Evolutionary conservation across 257 asterid species (phyloP), one percentile per base, ranked within the genome.

Genomic region (Nyctanthes arbortristis): DNA sequence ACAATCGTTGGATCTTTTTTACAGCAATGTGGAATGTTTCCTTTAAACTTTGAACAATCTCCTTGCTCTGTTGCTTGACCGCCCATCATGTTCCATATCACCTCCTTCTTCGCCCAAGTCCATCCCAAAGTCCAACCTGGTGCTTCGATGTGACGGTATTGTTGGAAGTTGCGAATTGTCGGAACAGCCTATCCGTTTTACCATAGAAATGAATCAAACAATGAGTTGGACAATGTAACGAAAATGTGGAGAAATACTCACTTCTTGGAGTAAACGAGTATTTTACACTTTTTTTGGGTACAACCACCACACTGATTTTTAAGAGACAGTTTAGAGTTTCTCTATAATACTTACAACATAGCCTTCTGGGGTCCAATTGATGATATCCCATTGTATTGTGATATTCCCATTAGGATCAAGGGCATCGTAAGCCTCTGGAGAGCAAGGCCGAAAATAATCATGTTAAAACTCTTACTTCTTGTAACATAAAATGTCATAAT

Each of bases 61-160:
- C 98, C 98, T 77, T 93, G 98, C 52, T 93, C 97, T 0, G 96
- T 88, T 0, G 98, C 72, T 73, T 93, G 96, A 52, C 75, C 83
- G 43, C 98, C 98, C 80, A 85, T 70, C 96, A 86, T 87, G 82
- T 71, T 71, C 97, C 98, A 92, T 47, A 92, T 92, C 63, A 92
- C 98, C 83, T 92, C 96, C 64, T 92, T 88, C 73, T 90, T 87
- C 1, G 97, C 95, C 98, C 98, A 93, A 1, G 84, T 87, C 98
- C 98, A 93, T 2, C 97, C 97, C 84, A 90, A 65, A 13, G 89
- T 81, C 98, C 98, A 93, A 1, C 98, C 98, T 1, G 98, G 96
- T 3, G 89, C 95, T 80, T 85, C 90, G 69, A 93, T 93, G 65
- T 93, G 98, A 25, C 98, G 87, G 67, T 88, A 90, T 78, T 90